Conservation (phyloP, 495 filamentous ascomycete species). For the Neurospora cerealis region DNA sequence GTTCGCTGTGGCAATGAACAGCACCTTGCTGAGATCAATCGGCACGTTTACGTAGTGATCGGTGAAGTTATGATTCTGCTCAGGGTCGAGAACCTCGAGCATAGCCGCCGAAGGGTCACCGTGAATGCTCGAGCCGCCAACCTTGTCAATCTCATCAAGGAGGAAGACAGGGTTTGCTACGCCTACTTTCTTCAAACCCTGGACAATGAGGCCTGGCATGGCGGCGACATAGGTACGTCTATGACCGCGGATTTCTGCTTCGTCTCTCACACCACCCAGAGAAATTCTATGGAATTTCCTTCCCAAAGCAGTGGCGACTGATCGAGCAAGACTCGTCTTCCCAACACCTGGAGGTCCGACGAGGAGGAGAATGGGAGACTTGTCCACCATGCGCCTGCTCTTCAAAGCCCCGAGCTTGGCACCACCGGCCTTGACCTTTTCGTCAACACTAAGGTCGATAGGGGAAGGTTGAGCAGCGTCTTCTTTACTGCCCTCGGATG, state of each 20-base stretch:
- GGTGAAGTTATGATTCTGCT: constrained; percentile 90
- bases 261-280: constrained; percentile 88
- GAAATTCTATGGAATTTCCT: constrained; percentile 97
- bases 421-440: constrained; percentile 37
- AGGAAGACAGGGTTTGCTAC: constrained; percentile 94
- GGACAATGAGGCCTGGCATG: constrained; percentile 93
- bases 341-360: constrained; percentile 93
- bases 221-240: constrained; percentile 95
- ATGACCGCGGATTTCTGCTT: constrained; percentile 95
- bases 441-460: constrained; percentile 25
- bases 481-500: constrained; percentile 15
- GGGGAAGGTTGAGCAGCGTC: constrained; percentile 1
- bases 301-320: constrained; percentile 81
- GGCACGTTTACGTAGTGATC: constrained; percentile 98
- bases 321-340: constrained; percentile 93
- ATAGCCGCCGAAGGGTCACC: constrained; percentile 98
- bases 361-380: constrained; percentile 89
- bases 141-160: constrained; percentile 97
- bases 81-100: constrained; percentile 96
- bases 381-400: constrained; percentile 75
- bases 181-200: constrained; percentile 90
- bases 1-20: constrained; percentile 99
- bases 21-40: constrained; percentile 88
- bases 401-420: constrained; percentile 59
- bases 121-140: constrained; percentile 84